These are phyloP conservation scores for Lipomyces starkeyi DNA, from an alignment of 805 yeast species.

Conservation along the genomic window DNA sequence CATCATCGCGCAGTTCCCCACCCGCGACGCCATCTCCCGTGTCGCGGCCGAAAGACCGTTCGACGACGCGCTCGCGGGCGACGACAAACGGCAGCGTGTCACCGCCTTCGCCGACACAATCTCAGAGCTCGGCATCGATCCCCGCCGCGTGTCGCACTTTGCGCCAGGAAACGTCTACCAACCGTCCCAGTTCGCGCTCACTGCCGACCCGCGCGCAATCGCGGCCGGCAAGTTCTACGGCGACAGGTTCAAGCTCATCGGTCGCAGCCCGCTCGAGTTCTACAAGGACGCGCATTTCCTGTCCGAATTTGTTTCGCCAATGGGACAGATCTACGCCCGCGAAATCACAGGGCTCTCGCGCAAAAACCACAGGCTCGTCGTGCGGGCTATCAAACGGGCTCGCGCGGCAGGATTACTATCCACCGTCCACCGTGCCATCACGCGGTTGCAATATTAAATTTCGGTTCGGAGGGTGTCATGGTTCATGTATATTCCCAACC, in stretches of 20 bases:
- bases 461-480: too few species aligned
- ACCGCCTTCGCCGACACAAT: slow-evolving; percentile 36
- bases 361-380: slow-evolving; percentile 67
- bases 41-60: slow-evolving; percentile 26
- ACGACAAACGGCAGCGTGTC: slow-evolving; percentile 34
- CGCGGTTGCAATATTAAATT: slow-evolving; percentile 3
- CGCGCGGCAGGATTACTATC: slow-evolving; percentile 70
- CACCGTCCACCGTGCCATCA: slow-evolving; percentile 28
- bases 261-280: slow-evolving; percentile 17
- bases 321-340: slow-evolving; percentile 76
- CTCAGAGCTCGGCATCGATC: slow-evolving; percentile 27
- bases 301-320: slow-evolving; percentile 62
- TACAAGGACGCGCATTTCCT: slow-evolving; percentile 65
- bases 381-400: slow-evolving; percentile 78
- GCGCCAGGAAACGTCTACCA: background rate
- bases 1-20: background rate
- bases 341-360: slow-evolving; percentile 66
- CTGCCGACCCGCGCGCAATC: background rate
- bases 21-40: slow-evolving; percentile 1
- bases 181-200: background rate
- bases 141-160: background rate
- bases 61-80: slow-evolving; percentile 40
- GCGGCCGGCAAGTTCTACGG: slow-evolving; percentile 13
- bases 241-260: slow-evolving; percentile 23
- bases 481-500: too few species aligned